phyloP scores from a whole-genome alignment of 768 basidiomycete species.

The Serendipita vermifera region DNA sequence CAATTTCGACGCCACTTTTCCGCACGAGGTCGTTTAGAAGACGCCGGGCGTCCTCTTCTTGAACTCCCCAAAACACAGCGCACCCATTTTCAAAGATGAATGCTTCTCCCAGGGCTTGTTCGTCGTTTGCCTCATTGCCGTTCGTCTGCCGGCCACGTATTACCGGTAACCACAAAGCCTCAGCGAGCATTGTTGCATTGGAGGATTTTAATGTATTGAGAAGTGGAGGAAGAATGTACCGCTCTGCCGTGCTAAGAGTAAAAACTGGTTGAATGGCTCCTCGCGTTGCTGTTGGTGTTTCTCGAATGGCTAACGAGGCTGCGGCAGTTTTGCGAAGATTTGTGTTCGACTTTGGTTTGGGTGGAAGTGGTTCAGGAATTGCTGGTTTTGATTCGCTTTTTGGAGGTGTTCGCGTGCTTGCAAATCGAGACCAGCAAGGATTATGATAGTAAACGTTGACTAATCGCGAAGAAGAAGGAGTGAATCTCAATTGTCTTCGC shows the following conservation, averaged over 20 bases:
- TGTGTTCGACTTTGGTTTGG: conserved; percentile 72
- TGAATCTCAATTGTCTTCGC: too few relatives aligned
- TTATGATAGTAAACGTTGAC: too few relatives aligned
- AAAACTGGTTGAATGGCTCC: conserved; percentile 67
- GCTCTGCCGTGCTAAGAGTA: conserved; percentile 75
- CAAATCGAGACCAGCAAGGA: too few relatives aligned
- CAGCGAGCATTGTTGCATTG: conserved; percentile 6
- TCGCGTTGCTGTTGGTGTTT: conserved; percentile 75
- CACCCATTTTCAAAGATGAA: conserved; percentile 83
- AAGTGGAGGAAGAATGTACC: conserved; percentile 14
- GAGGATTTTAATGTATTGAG: neutral
- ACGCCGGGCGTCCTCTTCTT: conserved; percentile 54
- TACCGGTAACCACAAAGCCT: conserved; percentile 6
- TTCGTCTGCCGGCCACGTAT: neutral
- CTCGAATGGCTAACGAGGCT: conserved; percentile 72
- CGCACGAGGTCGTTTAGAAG: conserved; percentile 46
- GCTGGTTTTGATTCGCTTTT: conserved; percentile 18
- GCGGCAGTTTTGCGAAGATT: conserved; percentile 71
- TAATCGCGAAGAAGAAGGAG: too few relatives aligned
- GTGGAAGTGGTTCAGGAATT: conserved; percentile 27
- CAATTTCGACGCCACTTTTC: conserved; percentile 46
- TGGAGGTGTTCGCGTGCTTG: conserved; percentile 15
- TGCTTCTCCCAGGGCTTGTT: conserved; percentile 48
- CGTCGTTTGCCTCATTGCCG: neutral
- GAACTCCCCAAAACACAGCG: conserved; percentile 83